Evolutionary conservation across 352 stramenopile species (phyloP).

Genomic region (Phytophthora gonapodyides): DNA sequence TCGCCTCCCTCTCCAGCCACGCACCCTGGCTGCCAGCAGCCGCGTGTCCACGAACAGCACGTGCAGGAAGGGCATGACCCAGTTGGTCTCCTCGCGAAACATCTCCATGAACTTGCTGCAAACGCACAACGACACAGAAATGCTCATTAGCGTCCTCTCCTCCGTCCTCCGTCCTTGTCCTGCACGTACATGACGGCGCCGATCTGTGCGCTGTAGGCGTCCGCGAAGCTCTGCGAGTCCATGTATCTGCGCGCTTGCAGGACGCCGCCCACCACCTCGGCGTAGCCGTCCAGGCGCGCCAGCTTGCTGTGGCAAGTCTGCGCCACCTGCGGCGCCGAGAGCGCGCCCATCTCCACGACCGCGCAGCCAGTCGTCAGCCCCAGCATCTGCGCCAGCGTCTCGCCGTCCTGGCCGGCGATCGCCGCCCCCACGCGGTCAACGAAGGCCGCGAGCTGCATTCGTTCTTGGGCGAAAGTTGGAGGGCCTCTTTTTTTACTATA

Average conservation of each 20-base stretch:
- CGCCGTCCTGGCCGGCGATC: conserved; percentile 54
- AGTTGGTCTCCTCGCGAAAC: conserved; percentile 84
- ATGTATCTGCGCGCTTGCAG: conserved; percentile 70
- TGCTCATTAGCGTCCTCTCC: background rate
- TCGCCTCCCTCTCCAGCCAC: conserved; percentile 4
- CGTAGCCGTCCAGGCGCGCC: conserved; percentile 54
- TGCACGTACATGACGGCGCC: conserved; percentile 64
- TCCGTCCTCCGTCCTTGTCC: background rate
- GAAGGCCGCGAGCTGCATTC: conserved; percentile 67
- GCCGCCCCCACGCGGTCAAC: conserved; percentile 62
- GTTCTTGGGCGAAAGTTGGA: too few relatives aligned
- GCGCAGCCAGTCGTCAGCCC: conserved; percentile 40
- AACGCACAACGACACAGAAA: conserved; percentile 1
- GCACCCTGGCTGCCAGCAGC: conserved; percentile 63
- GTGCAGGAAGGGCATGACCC: conserved; percentile 84
- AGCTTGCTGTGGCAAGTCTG: conserved; percentile 62
- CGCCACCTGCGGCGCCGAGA: conserved; percentile 57
- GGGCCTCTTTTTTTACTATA: too few relatives aligned
- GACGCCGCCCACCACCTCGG: conserved; percentile 66
- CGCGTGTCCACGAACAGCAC: conserved; percentile 81
- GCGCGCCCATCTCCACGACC: conserved; percentile 44
- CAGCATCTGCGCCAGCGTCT: conserved; percentile 57
- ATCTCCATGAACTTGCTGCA: conserved; percentile 87
- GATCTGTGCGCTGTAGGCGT: conserved; percentile 75
- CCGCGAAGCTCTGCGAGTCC: conserved; percentile 42